A percentile compares a stretch with the other conserved stretches of the same genome.
phyloP scores from a whole-genome alignment of 2,329 filamentous ascomycete genomes.

The Trichothecium sympodiale region DNA sequence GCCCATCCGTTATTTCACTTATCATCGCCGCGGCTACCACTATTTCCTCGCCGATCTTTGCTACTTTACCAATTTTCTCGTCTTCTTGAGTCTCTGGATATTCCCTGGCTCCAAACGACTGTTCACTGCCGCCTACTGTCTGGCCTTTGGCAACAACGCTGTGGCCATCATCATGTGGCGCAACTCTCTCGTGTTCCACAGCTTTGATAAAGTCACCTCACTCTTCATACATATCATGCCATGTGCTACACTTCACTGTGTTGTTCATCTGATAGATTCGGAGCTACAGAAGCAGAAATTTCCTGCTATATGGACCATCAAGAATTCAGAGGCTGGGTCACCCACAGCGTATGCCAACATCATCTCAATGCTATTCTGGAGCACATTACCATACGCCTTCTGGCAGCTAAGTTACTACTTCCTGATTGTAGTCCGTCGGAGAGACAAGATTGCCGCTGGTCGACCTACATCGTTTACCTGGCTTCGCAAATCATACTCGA shows the following conservation, averaged over 20 bases:
- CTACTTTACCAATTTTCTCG: slow-evolving; percentile 91
- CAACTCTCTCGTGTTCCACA: slow-evolving; percentile 96
- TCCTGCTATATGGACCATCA: slow-evolving; percentile 78
- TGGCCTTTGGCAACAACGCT: slow-evolving; percentile 93
- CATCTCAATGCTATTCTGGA: slow-evolving; percentile 83
- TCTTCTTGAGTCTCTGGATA: slow-evolving; percentile 74
- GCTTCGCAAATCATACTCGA: slow-evolving; percentile 84
- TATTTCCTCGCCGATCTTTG: slow-evolving; percentile 97
- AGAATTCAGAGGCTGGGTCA: slow-evolving; percentile 54
- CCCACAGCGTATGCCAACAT: slow-evolving; percentile 70
- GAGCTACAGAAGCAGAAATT: slow-evolving; percentile 59
- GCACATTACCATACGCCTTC: slow-evolving; percentile 78
- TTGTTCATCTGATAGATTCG: slow-evolving; percentile 69
- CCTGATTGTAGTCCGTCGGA: slow-evolving; percentile 87
- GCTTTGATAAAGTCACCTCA: slow-evolving; percentile 93
- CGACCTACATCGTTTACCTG: slow-evolving; percentile 96
- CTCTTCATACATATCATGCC: slow-evolving; percentile 99
- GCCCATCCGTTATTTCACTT: slow-evolving; percentile 88
- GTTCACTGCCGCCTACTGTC: slow-evolving; percentile 83
- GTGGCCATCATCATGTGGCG: slow-evolving; percentile 98
- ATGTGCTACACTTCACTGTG: slow-evolving; percentile 81
- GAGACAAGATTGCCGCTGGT: slow-evolving; percentile 90
- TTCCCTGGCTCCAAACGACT: slow-evolving; percentile 86
- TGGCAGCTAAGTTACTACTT: slow-evolving; percentile 95
- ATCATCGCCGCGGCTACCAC: slow-evolving; percentile 84